Base-by-base conservation (phyloP, 1,284 basidiomycete genomes). In the Ceratobasidium sp. region DNA sequence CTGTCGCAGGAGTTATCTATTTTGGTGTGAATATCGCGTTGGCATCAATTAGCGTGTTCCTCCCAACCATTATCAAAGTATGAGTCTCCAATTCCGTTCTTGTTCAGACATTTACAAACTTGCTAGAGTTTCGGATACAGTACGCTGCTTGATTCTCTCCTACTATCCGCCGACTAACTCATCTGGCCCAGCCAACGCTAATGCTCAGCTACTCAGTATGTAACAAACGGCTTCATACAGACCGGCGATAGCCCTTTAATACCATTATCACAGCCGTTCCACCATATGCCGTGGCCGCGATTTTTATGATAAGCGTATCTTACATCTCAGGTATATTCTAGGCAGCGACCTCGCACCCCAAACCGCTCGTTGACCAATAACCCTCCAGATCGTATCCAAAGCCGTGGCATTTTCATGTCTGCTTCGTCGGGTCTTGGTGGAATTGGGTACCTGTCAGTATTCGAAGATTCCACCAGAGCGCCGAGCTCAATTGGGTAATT, bases 1-100 rank as follows among this genome's bases (percentile, higher is more conserved):
- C 23, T 23, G 48, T 23, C 54, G 10, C 3, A 27, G 91, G 91
- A 0, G 84, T 90, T n/a, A 89, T 92, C 67, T 94, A 93, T 83
- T 94, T 94, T 79, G 93, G 92, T 35, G 86, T 94, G 78, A 96
- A 96, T 83, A 89, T 91, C 74, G 91, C 92, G 1, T 87, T 96
- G 1, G 93, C 93, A 10, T 92, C 92, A 2, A 92, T 94, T 60
- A 91, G 92, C 1, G 95, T 94, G 0, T 96, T 96, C 85, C 85
- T 96, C 33, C 95, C 95, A 0, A 96, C 94, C 0, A 95, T 96
- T 81, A 90, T 95, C 79, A 88, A 88, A 78, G 83, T 77, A 54
- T 33, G 68, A 55, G 57, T 30, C 8, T 68, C 54, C 33, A 55
- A 59, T 18, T 55, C 48, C 20, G 30, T 30, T 69, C 54, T 23